These are phyloP conservation scores for Dorcoceras hygrometricum DNA, from an alignment of 257 asterid species.

Conservation along the genomic window DNA sequence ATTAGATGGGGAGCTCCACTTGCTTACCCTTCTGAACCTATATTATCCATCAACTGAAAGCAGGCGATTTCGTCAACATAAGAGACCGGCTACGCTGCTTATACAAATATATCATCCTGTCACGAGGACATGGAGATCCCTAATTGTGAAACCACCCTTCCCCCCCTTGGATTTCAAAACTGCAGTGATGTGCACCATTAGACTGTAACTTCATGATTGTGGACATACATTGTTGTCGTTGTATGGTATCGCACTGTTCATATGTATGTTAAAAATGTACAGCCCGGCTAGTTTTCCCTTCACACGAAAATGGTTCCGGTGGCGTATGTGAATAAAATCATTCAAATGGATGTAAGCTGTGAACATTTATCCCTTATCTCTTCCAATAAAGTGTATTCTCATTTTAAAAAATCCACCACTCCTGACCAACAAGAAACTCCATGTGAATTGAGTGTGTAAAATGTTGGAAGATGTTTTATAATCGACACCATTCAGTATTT, in stretches of 20 bases:
- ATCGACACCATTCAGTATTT: too few relatives aligned
- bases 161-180: slow-evolving; percentile 65
- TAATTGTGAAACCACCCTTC: slow-evolving; percentile 59
- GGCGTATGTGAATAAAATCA: slow-evolving; percentile 18
- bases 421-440: background rate
- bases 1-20: slow-evolving; percentile 66
- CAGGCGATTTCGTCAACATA: slow-evolving; percentile 47
- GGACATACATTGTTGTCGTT: background rate
- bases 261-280: slow-evolving; percentile 26
- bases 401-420: background rate
- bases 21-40: slow-evolving; percentile 42
- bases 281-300: slow-evolving; percentile 3
- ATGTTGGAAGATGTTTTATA: too few relatives aligned
- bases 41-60: slow-evolving; percentile 33
- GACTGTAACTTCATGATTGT: slow-evolving; percentile 42
- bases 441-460: too few relatives aligned
- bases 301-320: slow-evolving; percentile 16
- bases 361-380: slow-evolving; percentile 11
- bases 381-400: background rate
- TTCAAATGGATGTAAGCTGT: slow-evolving; percentile 23
- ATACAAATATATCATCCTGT: slow-evolving; percentile 74
- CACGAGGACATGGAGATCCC: slow-evolving; percentile 62
- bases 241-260: background rate
- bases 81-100: slow-evolving; percentile 52
- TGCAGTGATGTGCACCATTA: slow-evolving; percentile 67